Evolutionary conservation across 176 grass and related monocot genomes (phyloP).

Genomic region (Rhynchospora breviuscula): DNA sequence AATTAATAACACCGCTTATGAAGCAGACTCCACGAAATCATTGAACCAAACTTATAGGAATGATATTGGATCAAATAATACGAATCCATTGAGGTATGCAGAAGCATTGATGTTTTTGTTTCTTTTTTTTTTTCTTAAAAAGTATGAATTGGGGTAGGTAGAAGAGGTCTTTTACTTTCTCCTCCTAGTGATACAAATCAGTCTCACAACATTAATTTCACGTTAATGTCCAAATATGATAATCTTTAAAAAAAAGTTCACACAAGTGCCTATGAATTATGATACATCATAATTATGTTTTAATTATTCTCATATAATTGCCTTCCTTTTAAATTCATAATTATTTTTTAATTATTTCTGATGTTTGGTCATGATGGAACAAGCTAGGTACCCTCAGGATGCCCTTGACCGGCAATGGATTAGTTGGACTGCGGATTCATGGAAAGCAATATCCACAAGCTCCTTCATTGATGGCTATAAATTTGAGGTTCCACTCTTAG

Average conservation of each 20-base stretch:
- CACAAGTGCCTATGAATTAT: no score
- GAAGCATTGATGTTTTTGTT: no score
- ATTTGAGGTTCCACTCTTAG: slow-evolving; percentile 17
- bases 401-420: slow-evolving; percentile 39
- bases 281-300: no score
- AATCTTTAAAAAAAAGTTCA: no score
- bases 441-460: background rate
- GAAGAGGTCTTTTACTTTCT: background rate
- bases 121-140: no score
- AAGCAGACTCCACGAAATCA: background rate
- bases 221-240: no score
- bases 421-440: background rate
- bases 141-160: no score
- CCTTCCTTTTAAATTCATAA: no score
- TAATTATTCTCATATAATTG: no score
- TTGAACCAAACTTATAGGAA: background rate
- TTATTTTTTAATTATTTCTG: no score
- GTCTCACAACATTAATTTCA: no score
- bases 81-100: background rate
- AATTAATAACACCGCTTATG: background rate
- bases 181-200: no score
- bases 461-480: background rate
- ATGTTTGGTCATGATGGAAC: background rate
- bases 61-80: background rate
- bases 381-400: slow-evolving; percentile 48